Evolutionary conservation across 2,329 filamentous ascomycete genomes (phyloP), one percentile per base, ranked within the genome.

Genomic region (Trichoderma asperellum): DNA sequence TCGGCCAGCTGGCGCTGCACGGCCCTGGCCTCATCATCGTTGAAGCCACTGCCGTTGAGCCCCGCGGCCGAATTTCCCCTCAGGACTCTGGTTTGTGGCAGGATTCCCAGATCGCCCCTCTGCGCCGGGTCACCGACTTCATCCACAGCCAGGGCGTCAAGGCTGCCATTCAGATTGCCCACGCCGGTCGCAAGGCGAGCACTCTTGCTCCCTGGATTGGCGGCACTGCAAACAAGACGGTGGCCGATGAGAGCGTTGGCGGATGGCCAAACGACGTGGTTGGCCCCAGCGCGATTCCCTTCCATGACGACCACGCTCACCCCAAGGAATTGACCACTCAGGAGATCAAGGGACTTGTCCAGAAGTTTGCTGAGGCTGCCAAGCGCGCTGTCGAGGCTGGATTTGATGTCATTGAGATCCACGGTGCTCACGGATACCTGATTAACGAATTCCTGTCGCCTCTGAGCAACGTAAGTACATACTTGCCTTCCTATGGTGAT

Each of bases 1-100:
- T 95, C 32, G 92, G 93, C 68, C 90, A 92, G 71, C 94, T 94
- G 73, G 86, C 92, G 27, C 84, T 91, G 70, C 88, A 91, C 68
- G 94, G 94, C 14, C 90, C 92, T 0, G 91, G 88, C 1, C 83
- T 97, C 21, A 83, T 91, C 60, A 87, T 94, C 70, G 84, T 94
- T 69, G 94, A 97, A 81, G 93, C 94, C 32, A 94, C 92, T 0
- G 84, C 89, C 37, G 91, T 97, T 0, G 83, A 87, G 11, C 81
- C 92, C 6, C 89, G 94, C 73, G 94, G 94, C 34, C 88, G 94
- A 68, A 97, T 97, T 82, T 91, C 92, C 0, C 93, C 93, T 1
- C 85, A 94, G 77, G 92, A 95, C 77, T 81, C 83, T 14, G 93
- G 94, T 0, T 81, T 97, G 8, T 97, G 94, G 94, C 85, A 91